These are phyloP conservation scores for Phytophthora megakarya DNA, from an alignment of 352 stramenopile genomes.

Conservation along the genomic window DNA sequence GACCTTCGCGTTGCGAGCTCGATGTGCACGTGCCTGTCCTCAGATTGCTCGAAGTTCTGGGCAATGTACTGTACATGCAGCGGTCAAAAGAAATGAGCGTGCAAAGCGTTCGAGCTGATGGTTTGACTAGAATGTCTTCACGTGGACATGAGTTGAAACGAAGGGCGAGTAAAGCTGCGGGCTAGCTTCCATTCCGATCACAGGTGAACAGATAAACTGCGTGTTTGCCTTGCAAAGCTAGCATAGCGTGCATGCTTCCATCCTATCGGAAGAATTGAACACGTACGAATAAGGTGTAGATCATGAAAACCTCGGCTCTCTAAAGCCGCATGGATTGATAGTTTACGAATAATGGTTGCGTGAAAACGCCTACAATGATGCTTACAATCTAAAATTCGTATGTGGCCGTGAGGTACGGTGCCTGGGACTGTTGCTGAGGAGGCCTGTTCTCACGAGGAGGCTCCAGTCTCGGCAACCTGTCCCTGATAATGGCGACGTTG, in stretches of 20 bases:
- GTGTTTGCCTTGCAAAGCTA: slow-evolving; percentile 35
- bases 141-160: slow-evolving; percentile 13
- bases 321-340: slow-evolving; percentile 31
- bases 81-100: background rate
- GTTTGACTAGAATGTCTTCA: background rate
- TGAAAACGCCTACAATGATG: slow-evolving; percentile 16
- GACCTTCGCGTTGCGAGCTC: slow-evolving; percentile 8
- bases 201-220: slow-evolving; percentile 5
- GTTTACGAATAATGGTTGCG: slow-evolving; percentile 35
- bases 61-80: background rate
- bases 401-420: slow-evolving; percentile 37
- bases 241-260: slow-evolving; percentile 9
- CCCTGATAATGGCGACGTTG: slow-evolving; percentile 35
- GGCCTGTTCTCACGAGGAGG: slow-evolving; percentile 24
- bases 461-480: slow-evolving; percentile 38
- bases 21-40: slow-evolving; percentile 19
- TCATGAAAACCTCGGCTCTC: slow-evolving; percentile 17
- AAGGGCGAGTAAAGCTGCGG: slow-evolving; percentile 13
- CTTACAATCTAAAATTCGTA: slow-evolving; percentile 47
- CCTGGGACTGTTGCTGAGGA: slow-evolving; percentile 24
- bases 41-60: slow-evolving; percentile 1
- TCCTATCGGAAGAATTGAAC: background rate
- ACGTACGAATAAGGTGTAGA: background rate
- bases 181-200: no score
- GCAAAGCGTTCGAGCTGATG: background rate